Percentiles rank a stretch among this genome's conserved stretches.
These are phyloP conservation scores for Lithospermum erythrorhizon DNA, from an alignment of 257 asterid species.

Conservation along the genomic window DNA sequence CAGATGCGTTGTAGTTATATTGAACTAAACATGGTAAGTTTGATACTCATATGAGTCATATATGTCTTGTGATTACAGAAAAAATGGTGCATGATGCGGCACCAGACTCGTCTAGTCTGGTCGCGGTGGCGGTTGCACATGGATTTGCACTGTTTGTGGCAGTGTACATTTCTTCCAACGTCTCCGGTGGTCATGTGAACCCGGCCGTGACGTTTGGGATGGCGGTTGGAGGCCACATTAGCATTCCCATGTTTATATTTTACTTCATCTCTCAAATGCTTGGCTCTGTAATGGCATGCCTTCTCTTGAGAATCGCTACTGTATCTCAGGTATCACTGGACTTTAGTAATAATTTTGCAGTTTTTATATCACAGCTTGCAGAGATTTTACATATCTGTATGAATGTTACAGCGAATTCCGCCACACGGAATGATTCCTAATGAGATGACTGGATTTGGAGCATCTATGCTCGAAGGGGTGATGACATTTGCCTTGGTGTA, in stretches of 20 bases:
- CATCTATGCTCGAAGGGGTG: constrained; percentile 45
- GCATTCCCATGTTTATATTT: constrained; percentile 46
- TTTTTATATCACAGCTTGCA: not conserved
- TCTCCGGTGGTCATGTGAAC: constrained; percentile 81
- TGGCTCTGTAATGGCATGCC: constrained; percentile 62
- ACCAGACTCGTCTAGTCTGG: constrained; percentile 32
- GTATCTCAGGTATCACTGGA: constrained; percentile 6
- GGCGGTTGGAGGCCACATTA: constrained; percentile 73
- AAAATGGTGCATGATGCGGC: constrained; percentile 17
- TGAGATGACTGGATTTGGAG: constrained; percentile 74
- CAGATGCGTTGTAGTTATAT: no score
- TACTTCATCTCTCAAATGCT: constrained; percentile 62
- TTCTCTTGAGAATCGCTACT: constrained; percentile 37
- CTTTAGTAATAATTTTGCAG: not conserved
- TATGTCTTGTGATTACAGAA: constrained; percentile 17
- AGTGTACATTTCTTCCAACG: constrained; percentile 35
- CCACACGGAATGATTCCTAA: constrained; percentile 23
- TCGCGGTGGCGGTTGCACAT: constrained; percentile 34
- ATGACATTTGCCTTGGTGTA: constrained; percentile 63
- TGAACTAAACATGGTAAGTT: no score
- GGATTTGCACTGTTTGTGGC: constrained; percentile 48
- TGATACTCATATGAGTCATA: no score
- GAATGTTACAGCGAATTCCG: constrained; percentile 27
- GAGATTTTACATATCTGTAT: not conserved
- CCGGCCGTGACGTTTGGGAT: constrained; percentile 83